Conservation (phyloP, 2,329 filamentous ascomycete genomes). For the Lachnellula occidentalis region DNA sequence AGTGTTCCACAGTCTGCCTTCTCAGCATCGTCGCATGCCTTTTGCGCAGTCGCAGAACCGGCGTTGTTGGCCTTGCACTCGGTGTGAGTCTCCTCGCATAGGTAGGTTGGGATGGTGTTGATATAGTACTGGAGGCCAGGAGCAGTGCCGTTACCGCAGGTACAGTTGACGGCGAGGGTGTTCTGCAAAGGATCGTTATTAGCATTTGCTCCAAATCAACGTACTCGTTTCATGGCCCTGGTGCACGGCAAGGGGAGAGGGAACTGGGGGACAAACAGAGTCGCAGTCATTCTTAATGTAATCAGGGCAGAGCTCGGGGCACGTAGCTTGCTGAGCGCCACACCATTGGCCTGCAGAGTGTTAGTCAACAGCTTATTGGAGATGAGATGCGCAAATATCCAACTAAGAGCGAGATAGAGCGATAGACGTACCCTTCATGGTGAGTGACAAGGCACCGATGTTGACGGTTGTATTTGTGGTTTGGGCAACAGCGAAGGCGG, state of each 20-base stretch:
- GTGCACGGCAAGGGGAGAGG: no score
- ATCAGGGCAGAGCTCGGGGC: constrained; percentile 52
- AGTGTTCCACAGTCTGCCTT: constrained; percentile 45
- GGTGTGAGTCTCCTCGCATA: constrained; percentile 48
- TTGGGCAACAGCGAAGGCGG: constrained; percentile 22
- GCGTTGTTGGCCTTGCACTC: constrained; percentile 43
- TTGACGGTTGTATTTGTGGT: constrained; percentile 24
- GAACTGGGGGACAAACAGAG: constrained; percentile 33
- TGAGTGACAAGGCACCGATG: constrained; percentile 13
- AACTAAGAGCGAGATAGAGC: neutral
- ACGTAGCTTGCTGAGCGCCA: constrained; percentile 51
- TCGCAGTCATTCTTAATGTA: constrained; percentile 50
- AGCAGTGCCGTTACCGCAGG: constrained; percentile 48
- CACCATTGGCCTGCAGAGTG: constrained; percentile 47
- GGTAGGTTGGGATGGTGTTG: constrained; percentile 54
- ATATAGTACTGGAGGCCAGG: constrained; percentile 52
- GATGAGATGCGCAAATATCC: neutral
- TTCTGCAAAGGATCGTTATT: constrained; percentile 30
- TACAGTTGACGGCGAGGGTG: constrained; percentile 50
- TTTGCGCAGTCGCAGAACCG: constrained; percentile 40
- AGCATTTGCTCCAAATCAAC: constrained; percentile 1
- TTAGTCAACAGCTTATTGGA: constrained; percentile 11
- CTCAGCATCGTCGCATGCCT: constrained; percentile 39
- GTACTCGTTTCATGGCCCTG: neutral
- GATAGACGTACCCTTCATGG: constrained; percentile 19